phyloP scores from a whole-genome alignment of 2,329 filamentous ascomycete species.

The Metarhizium rileyi region DNA sequence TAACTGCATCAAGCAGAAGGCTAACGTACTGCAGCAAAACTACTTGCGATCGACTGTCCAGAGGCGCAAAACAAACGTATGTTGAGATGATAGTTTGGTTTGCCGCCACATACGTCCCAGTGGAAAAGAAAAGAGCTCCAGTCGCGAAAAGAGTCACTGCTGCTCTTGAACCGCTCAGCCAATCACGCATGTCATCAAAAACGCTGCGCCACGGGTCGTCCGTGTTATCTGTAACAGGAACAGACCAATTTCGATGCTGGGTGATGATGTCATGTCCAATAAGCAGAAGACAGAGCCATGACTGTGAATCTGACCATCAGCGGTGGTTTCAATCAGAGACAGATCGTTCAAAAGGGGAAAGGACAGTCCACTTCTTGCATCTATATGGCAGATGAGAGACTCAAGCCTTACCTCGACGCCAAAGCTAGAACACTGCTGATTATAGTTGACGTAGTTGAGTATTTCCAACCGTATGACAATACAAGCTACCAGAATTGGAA shows the following conservation, averaged over 20 bases:
- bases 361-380: not conserved
- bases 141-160: slow-evolving; percentile 25
- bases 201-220: slow-evolving; percentile 40
- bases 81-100: slow-evolving; percentile 34
- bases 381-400: not conserved
- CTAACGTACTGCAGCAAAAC: slow-evolving; percentile 34
- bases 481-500: slow-evolving; percentile 33
- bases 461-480: slow-evolving; percentile 39
- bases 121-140: slow-evolving; percentile 29
- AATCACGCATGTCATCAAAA: slow-evolving; percentile 37
- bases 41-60: slow-evolving; percentile 28
- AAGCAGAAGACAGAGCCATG: slow-evolving; percentile 36
- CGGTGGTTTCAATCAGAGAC: not conserved
- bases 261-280: slow-evolving; percentile 35
- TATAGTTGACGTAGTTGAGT: slow-evolving; percentile 33
- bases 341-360: not conserved
- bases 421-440: slow-evolving; percentile 40
- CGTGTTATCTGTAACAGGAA: slow-evolving; percentile 21
- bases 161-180: slow-evolving; percentile 34
- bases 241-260: slow-evolving; percentile 20
- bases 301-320: slow-evolving; percentile 20
- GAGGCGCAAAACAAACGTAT: slow-evolving; percentile 37
- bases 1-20: slow-evolving; percentile 34
- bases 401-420: slow-evolving; percentile 34
- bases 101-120: slow-evolving; percentile 31